These are phyloP conservation scores for Sarocladiaceae sp. DNA, from an alignment of 2,329 filamentous ascomycete genomes.

Conservation along the genomic window DNA sequence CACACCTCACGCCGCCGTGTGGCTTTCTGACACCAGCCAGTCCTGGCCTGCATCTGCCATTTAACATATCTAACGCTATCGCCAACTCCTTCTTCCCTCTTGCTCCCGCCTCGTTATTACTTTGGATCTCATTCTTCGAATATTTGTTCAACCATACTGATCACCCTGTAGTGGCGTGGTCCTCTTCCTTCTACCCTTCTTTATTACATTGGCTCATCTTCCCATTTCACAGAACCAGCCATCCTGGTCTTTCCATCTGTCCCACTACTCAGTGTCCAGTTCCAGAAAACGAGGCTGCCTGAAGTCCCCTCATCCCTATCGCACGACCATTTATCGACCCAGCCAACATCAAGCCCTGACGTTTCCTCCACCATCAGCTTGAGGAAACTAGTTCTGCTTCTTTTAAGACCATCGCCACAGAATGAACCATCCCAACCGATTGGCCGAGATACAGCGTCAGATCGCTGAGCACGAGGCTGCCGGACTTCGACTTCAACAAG, in stretches of 20 bases:
- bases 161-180: conserved; percentile 2
- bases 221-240: neutral
- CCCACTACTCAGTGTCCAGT: neutral
- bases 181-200: neutral
- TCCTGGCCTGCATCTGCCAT: conserved; percentile 1
- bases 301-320: neutral
- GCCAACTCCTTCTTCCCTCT: conserved; percentile 2
- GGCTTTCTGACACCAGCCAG: conserved; percentile 3
- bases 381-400: conserved; percentile 7
- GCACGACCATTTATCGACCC: neutral
- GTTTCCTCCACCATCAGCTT: neutral
- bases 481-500: neutral
- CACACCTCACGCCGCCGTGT: conserved; percentile 3
- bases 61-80: conserved; percentile 7
- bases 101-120: neutral
- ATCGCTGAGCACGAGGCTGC: neutral
- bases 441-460: conserved; percentile 8
- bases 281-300: conserved; percentile 4
- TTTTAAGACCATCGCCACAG: neutral
- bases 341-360: neutral
- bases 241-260: neutral
- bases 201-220: neutral
- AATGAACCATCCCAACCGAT: conserved; percentile 4
- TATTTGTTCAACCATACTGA: neutral
- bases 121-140: conserved; percentile 5